Percentiles rank a stretch among this genome's conserved stretches.
Conservation (phyloP, 805 yeast genomes). For the Kodamaea leandrae region DNA sequence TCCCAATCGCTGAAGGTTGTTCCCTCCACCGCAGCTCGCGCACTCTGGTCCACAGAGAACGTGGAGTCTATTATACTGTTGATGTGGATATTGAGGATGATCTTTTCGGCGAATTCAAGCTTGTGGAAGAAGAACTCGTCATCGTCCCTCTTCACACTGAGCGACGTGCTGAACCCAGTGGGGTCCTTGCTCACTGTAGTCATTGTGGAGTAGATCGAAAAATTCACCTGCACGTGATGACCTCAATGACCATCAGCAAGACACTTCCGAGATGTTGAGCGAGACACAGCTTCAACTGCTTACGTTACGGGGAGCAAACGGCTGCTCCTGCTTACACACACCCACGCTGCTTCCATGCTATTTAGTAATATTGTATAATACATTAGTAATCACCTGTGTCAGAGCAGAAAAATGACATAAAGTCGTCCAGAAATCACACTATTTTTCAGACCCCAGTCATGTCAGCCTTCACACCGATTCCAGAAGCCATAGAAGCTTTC, state of each 20-base stretch:
- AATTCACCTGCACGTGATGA: too few species aligned
- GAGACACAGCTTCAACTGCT: too few species aligned
- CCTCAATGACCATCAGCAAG: too few species aligned
- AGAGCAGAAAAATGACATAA: not conserved
- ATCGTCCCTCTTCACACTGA: conserved; percentile 5
- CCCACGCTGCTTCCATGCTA: too few species aligned
- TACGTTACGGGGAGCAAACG: too few species aligned
- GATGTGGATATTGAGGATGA: conserved; percentile 36
- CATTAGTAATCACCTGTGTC: not conserved
- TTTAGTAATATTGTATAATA: not conserved
- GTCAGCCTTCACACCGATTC: conserved; percentile 11
- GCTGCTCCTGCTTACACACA: too few species aligned
- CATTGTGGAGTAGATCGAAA: conserved; percentile 2
- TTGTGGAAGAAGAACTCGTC: conserved; percentile 20
- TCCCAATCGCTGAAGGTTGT: conserved; percentile 1
- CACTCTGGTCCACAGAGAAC: conserved; percentile 34
- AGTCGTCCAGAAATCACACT: conserved; percentile 2
- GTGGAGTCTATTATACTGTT: conserved; percentile 52
- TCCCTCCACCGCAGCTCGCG: conserved; percentile 17
- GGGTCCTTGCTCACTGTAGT: conserved; percentile 7
- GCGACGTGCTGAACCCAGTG: conserved; percentile 12
- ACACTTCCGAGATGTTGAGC: too few species aligned
- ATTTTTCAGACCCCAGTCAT: conserved; percentile 1
- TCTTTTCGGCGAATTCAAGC: conserved; percentile 37
- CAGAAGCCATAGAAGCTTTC: conserved; percentile 19